Evolutionary conservation across 352 stramenopile species (phyloP), one percentile per base, ranked within the genome.

Genomic region (Globisporangium alternatum): DNA sequence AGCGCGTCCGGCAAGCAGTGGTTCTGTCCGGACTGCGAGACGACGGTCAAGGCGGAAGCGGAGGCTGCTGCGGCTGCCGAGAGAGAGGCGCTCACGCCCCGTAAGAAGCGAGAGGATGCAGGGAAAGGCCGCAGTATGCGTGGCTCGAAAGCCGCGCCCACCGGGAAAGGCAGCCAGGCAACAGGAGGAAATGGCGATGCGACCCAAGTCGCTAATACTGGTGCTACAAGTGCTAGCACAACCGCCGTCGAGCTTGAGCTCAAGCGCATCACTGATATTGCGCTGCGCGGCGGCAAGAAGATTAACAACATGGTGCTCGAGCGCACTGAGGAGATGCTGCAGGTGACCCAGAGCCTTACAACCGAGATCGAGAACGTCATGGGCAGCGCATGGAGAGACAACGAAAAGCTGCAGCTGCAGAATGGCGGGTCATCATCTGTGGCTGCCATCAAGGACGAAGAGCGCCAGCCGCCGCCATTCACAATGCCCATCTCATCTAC

Each of bases 1-100:
- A 78, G 79, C 33, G 70, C 76, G 49, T 71, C 68, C 21, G 76
- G 76, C 58, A 88, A 89, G 37, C 84, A 93, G 58, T 95, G 86
- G 86, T 82, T 81, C 65, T 95, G 86, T 62, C 83, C 81, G 0
- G 86, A 95, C 37, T 95, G 86, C 55, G 86, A 95, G 57, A 74
- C 81, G 0, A 61, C 58, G 19, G 43, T 48, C 43, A 68, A 60
- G 33, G 75, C 72, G 52, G 65, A 66, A 25, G 45, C 45, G 33
- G 60, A 65, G 9, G 21, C 37, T 12, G 52, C 56, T 5, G 43
- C 60, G 15, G 64, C 58, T 35, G 71, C 68, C 15, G 83, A 93
- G 28, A 79, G 77, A 47, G 53, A 62, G 22, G 63, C 64, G 1
- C 17, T n/a, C 15, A 81, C 77, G 6, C 74, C 72, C 47, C 70